Conservation (phyloP, 352 stramenopile genomes). For the Pythium utonaiense region DNA sequence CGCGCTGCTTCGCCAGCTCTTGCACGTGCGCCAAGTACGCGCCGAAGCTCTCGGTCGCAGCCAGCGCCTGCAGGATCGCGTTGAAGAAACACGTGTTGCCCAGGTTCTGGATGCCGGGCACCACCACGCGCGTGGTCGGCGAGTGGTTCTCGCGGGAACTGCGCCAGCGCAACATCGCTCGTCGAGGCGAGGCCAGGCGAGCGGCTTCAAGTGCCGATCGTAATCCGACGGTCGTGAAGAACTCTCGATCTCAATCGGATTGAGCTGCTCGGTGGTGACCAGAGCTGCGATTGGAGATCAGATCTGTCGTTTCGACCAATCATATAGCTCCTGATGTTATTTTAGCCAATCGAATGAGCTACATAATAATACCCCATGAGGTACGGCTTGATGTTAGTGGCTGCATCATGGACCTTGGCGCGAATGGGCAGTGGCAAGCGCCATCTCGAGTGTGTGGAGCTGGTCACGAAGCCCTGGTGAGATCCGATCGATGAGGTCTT, state of each 20-base stretch:
- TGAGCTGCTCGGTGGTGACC: neutral
- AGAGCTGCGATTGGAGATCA: neutral
- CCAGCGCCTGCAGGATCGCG: constrained; percentile 82
- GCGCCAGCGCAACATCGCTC: constrained; percentile 12
- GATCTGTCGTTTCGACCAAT: constrained; percentile 22
- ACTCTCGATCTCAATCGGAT: neutral
- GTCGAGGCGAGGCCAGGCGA: too few species aligned
- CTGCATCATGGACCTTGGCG: neutral
- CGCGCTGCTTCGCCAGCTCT: constrained; percentile 26
- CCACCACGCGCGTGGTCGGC: constrained; percentile 10
- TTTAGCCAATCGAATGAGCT: constrained; percentile 5
- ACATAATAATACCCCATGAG: neutral
- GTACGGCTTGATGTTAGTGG: neutral
- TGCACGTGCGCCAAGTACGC: constrained; percentile 68
- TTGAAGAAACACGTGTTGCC: constrained; percentile 92
- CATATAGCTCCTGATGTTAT: neutral
- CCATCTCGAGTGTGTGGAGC: constrained; percentile 32
- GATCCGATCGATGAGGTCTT: constrained; percentile 31
- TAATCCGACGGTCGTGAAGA: neutral
- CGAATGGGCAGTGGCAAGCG: constrained; percentile 10
- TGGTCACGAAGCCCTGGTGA: constrained; percentile 33
- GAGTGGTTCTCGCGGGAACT: neutral
- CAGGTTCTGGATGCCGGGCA: constrained; percentile 85
- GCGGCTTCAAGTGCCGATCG: constrained; percentile 6
- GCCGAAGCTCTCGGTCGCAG: constrained; percentile 62